phyloP scores from a whole-genome alignment of 768 basidiomycete species.

The Neoboletus brunneissimus region DNA sequence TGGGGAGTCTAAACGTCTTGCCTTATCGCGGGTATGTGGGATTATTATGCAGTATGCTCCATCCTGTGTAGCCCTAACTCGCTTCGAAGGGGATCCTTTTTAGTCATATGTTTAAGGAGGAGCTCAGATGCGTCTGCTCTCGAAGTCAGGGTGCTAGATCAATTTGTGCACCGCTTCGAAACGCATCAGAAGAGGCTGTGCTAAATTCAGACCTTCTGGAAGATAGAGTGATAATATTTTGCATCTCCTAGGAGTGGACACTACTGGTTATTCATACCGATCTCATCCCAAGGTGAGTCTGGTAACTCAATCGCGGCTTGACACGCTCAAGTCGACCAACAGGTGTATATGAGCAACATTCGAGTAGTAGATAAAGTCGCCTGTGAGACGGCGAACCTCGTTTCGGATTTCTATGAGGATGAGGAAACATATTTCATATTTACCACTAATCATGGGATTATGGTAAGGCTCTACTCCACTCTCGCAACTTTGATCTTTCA shows the following conservation, averaged over 20 bases:
- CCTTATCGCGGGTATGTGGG: no score
- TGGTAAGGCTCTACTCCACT: background rate
- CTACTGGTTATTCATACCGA: background rate
- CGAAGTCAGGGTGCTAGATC: background rate
- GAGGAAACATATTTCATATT: background rate
- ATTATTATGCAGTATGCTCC: no score
- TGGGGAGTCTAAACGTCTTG: no score
- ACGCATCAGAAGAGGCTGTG: background rate
- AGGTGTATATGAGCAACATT: background rate
- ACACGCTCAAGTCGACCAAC: background rate
- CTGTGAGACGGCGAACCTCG: background rate
- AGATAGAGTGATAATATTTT: background rate
- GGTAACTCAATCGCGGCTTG: background rate
- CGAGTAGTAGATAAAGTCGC: background rate
- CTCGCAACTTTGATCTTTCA: background rate
- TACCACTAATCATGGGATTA: background rate
- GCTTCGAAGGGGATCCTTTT: background rate
- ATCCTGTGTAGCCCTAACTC: no score
- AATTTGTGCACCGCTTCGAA: background rate
- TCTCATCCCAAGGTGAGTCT: background rate
- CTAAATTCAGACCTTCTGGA: background rate
- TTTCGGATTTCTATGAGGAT: background rate
- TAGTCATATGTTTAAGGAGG: background rate
- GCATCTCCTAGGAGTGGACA: background rate
- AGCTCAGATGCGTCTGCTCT: background rate